A percentile compares a stretch with the other conserved stretches of the same genome.
Evolutionary conservation across 192 early-diverging fungal species (phyloP).

Genomic region (Coemansia furcata): DNA sequence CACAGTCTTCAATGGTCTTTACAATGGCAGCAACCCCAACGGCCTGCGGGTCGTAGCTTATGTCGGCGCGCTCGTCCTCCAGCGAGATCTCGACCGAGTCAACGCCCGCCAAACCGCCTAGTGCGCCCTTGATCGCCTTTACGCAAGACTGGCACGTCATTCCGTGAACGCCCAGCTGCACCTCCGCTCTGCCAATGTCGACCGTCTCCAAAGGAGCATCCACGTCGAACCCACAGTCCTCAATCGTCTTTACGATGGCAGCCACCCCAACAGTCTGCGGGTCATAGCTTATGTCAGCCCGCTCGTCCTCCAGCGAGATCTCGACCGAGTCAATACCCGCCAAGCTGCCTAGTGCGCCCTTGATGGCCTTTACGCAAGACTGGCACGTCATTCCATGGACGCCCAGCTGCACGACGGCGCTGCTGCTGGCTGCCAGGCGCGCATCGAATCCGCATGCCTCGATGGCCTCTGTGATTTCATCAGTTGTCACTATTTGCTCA

Average conservation of each 20-base stretch:
- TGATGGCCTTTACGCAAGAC: slow-evolving; percentile 75
- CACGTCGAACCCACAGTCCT: slow-evolving; percentile 64
- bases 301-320: slow-evolving; percentile 56
- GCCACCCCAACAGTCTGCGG: slow-evolving; percentile 12
- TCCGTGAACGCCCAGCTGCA: slow-evolving; percentile 34
- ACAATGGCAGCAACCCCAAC: slow-evolving; percentile 10
- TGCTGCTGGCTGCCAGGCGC: background rate
- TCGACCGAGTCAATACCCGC: slow-evolving; percentile 53
- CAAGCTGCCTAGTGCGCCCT: slow-evolving; percentile 46
- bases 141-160: slow-evolving; percentile 87
- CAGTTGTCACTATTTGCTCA: background rate
- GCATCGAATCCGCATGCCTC: slow-evolving; percentile 66
- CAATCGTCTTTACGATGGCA: slow-evolving; percentile 52
- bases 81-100: slow-evolving; percentile 54
- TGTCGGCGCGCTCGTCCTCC: slow-evolving; percentile 52
- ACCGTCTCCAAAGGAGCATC: background rate
- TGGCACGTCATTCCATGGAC: slow-evolving; percentile 73
- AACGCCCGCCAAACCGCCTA: slow-evolving; percentile 56
- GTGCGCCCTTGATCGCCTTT: slow-evolving; percentile 59
- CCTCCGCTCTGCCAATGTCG: background rate
- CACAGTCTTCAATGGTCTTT: slow-evolving; percentile 62
- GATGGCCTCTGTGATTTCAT: slow-evolving; percentile 51
- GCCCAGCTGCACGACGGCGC: background rate
- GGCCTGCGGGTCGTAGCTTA: slow-evolving; percentile 52
- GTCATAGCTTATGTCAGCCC: slow-evolving; percentile 58